These are phyloP conservation scores for Flaveria brownii DNA, from an alignment of 129 eudicot genomes.

Conservation along the genomic window DNA sequence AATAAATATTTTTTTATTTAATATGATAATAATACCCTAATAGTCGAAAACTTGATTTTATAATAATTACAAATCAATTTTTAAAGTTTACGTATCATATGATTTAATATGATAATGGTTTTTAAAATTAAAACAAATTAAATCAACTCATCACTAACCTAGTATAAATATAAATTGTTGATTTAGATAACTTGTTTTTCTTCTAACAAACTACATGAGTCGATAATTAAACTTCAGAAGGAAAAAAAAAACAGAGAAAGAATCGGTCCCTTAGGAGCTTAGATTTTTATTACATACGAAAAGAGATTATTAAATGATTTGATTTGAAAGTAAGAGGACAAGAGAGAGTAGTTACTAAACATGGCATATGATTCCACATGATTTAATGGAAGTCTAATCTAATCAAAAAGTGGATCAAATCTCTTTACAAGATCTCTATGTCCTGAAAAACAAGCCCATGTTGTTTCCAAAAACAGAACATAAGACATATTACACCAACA, in stretches of 20 bases:
- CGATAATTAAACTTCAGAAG: background rate
- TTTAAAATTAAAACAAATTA: too few species aligned
- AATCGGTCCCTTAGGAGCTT: background rate
- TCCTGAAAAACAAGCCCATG: conserved; percentile 17
- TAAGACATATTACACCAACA: conserved; percentile 17
- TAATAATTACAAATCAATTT: too few species aligned
- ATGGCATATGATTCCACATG: conserved; percentile 47
- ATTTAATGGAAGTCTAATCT: conserved; percentile 36
- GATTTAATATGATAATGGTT: too few species aligned
- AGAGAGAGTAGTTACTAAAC: conserved; percentile 36
- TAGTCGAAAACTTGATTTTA: too few species aligned
- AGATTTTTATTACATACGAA: conserved; percentile 3
- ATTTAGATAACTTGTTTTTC: too few species aligned
- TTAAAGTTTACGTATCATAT: too few species aligned
- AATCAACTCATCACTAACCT: too few species aligned
- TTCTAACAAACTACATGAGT: background rate
- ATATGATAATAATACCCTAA: too few species aligned
- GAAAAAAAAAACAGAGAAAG: background rate
- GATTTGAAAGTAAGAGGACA: conserved; percentile 25
- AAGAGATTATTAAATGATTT: conserved; percentile 14
- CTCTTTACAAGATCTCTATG: conserved; percentile 42
- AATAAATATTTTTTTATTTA: too few species aligned
- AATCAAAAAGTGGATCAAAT: conserved; percentile 40
- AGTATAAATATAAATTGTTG: too few species aligned
- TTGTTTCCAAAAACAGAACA: conserved; percentile 39